These are phyloP conservation scores for Saturnispora saitoi DNA, from an alignment of 805 yeast genomes.

Conservation along the genomic window DNA sequence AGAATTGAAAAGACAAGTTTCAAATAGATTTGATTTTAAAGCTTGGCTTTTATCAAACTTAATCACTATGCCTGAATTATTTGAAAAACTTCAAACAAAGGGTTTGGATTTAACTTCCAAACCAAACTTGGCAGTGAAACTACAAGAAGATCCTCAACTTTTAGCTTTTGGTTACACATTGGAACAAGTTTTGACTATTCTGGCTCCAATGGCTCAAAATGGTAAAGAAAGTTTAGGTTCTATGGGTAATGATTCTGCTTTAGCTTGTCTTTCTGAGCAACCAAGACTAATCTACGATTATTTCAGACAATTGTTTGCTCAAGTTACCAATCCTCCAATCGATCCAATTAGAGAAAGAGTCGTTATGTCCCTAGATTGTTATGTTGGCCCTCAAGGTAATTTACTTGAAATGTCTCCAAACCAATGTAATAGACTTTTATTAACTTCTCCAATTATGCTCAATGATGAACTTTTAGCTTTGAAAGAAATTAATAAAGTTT, in stretches of 20 bases:
- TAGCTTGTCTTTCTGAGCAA: slow-evolving; percentile 90
- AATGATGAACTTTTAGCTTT: slow-evolving; percentile 69
- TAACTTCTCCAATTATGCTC: slow-evolving; percentile 76
- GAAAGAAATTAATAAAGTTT: slow-evolving; percentile 58
- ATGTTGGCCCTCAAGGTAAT: slow-evolving; percentile 97
- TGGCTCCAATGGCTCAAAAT: slow-evolving; percentile 88
- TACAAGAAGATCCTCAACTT: slow-evolving; percentile 77
- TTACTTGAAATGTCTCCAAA: slow-evolving; percentile 83
- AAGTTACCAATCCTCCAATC: slow-evolving; percentile 97
- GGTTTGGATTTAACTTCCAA: slow-evolving; percentile 23
- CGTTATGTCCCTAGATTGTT: slow-evolving; percentile 96
- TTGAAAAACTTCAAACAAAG: slow-evolving; percentile 45
- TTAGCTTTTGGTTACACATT: slow-evolving; percentile 89
- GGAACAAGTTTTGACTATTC: slow-evolving; percentile 75
- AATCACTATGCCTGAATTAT: slow-evolving; percentile 73
- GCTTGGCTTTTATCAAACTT: slow-evolving; percentile 86
- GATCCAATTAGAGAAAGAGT: slow-evolving; percentile 96
- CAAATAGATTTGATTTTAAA: slow-evolving; percentile 82
- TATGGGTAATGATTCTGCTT: slow-evolving; percentile 96
- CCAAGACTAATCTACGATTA: slow-evolving; percentile 88
- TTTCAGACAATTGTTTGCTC: slow-evolving; percentile 94
- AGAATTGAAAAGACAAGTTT: slow-evolving; percentile 71
- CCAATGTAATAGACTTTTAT: slow-evolving; percentile 82
- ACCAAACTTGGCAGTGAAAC: slow-evolving; percentile 32
- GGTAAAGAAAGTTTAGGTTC: slow-evolving; percentile 96